Percentiles rank a stretch among this genome's conserved stretches.
phyloP scores from a whole-genome alignment of 768 basidiomycete genomes.

The Lenzites betulinus region DNA sequence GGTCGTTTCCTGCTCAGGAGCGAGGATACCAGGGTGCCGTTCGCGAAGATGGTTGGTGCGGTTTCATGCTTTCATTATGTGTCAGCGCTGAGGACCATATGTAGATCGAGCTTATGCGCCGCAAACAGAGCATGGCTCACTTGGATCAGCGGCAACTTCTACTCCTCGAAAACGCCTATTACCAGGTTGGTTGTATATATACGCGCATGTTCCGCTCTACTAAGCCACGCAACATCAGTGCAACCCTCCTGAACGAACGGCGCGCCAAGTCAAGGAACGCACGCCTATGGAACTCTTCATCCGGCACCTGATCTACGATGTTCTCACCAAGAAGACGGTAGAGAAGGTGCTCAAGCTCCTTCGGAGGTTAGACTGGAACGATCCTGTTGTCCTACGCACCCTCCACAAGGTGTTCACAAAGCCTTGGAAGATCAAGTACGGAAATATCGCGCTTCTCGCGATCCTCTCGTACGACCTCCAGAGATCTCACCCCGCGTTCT shows the following conservation, averaged over 20 bases:
- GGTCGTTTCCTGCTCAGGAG: constrained; percentile 88
- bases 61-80: not conserved
- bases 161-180: constrained; percentile 96
- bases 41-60: constrained; percentile 76
- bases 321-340: constrained; percentile 89
- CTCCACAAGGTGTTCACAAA: constrained; percentile 94
- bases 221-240: constrained; percentile 56
- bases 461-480: constrained; percentile 96
- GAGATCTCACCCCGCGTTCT: constrained; percentile 88
- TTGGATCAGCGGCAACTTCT: constrained; percentile 89
- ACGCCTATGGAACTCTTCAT: constrained; percentile 91
- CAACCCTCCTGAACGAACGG: constrained; percentile 93
- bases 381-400: constrained; percentile 54
- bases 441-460: constrained; percentile 85
- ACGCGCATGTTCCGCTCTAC: not conserved
- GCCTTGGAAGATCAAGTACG: constrained; percentile 96
- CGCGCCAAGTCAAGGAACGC: constrained; percentile 82
- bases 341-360: constrained; percentile 94
- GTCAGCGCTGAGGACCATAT: not conserved
- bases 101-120: constrained; percentile 90
- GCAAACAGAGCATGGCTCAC: constrained; percentile 92
- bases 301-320: constrained; percentile 92
- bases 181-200: constrained; percentile 61
- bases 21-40: constrained; percentile 85
- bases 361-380: constrained; percentile 97